phyloP scores from a whole-genome alignment of 345 rosid species.

The Rhodamnia rubescens region DNA sequence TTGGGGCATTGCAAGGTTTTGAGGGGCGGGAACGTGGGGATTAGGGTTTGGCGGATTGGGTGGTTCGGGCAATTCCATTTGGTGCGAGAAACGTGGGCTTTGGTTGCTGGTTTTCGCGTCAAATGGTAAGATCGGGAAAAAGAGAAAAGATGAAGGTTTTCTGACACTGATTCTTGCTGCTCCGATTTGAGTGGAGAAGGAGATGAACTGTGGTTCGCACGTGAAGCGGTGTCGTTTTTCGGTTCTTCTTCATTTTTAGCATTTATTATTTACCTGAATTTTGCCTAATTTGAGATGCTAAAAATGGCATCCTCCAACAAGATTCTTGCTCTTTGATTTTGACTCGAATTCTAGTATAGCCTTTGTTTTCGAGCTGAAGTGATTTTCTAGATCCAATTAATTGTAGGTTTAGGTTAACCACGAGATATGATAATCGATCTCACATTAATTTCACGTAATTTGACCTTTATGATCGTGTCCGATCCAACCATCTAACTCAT shows the following conservation, averaged over 20 bases:
- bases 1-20: conserved; percentile 11
- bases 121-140: not conserved
- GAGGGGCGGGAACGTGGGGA: not conserved
- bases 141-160: not conserved
- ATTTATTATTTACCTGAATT: not conserved
- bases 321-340: not conserved
- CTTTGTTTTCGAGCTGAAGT: not conserved
- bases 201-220: not conserved
- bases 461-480: not conserved
- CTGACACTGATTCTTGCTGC: not conserved
- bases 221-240: not conserved
- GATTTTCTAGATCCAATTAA: not conserved
- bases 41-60: not conserved
- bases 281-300: not conserved
- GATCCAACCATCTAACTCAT: not conserved
- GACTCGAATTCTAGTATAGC: not conserved
- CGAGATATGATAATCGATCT: rapidly evolving
- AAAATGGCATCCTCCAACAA: not conserved
- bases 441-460: not conserved
- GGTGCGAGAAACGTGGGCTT: not conserved
- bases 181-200: not conserved
- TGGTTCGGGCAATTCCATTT: conserved; percentile 3
- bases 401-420: rapidly evolving
- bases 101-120: not conserved
- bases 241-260: not conserved